Conservation (phyloP, 2,329 filamentous ascomycete genomes). For the Pseudocercospora fuligena region DNA sequence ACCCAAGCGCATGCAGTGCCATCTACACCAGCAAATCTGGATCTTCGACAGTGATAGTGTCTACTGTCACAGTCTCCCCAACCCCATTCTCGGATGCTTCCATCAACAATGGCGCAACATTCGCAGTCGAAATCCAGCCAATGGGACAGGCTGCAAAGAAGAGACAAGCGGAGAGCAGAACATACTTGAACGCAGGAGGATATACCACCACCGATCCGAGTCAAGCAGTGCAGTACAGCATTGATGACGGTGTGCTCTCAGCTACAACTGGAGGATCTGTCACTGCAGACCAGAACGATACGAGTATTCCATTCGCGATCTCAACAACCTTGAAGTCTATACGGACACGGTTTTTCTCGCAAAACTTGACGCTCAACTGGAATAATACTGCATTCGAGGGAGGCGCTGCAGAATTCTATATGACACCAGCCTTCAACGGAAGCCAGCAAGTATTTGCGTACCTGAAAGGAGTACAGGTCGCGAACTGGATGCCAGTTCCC, state of each 20-base stretch:
- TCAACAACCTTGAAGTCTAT: conserved; percentile 33
- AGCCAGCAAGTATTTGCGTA: conserved; percentile 38
- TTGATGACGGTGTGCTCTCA: conserved; percentile 35
- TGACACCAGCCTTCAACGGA: conserved; percentile 33
- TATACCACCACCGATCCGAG: conserved; percentile 40
- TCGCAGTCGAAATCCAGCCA: conserved; percentile 37
- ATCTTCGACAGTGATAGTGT: conserved; percentile 35
- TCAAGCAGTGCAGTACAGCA: conserved; percentile 38
- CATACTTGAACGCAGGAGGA: conserved; percentile 40
- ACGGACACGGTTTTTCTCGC: conserved; percentile 36
- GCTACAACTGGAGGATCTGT: conserved; percentile 31
- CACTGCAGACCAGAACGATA: conserved; percentile 33
- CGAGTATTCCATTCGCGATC: conserved; percentile 36
- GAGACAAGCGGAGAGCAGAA: conserved; percentile 31
- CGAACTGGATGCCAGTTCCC: conserved; percentile 37
- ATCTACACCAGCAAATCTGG: conserved; percentile 28
- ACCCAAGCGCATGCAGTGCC: conserved; percentile 35
- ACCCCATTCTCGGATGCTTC: conserved; percentile 35
- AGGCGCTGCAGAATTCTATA: conserved; percentile 41
- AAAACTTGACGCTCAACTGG: conserved; percentile 38
- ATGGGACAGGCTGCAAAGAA: conserved; percentile 21
- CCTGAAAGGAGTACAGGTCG: conserved; percentile 35
- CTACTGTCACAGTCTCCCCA: conserved; percentile 35
- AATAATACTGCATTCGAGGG: conserved; percentile 39
- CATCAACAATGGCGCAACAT: conserved; percentile 39